Evolutionary conservation across 352 stramenopile species (phyloP), one percentile per base, ranked within the genome.

Genomic region (Globisporangium canariense): DNA sequence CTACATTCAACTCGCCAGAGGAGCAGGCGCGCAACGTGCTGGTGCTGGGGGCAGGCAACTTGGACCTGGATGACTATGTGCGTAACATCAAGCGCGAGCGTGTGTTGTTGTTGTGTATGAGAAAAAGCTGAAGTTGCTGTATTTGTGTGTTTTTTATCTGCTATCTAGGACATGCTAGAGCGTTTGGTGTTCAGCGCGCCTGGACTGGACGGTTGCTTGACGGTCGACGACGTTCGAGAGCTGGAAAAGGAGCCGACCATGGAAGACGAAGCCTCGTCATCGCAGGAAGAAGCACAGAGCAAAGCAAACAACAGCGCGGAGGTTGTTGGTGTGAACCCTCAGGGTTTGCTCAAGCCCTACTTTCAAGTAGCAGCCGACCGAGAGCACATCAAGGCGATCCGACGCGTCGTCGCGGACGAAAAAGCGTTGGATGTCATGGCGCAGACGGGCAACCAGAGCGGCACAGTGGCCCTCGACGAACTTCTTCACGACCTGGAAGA

Each of bases 401-500:
- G 79, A 8, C 84, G 72, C 47, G 67, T 74, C 16, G 74, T 94
- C 22, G 66, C 83, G 8, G 81, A 90, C 22, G 81, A 91, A 25
- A 90, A 91, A 50, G 84, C 74, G 1, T 77, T 77, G 10, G 67
- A 75, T 20, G 77, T 74, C 8, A 90, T 91, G 79, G 64, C 71
- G 7, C 74, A 76, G 54, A 77, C 67, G 22, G 72, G 58, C 11
- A 58, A 78, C 49, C 76, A 83, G 32, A 87, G 73, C 40, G 62
- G 78, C 34, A 85, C 82, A 5, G 68, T 91, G 2, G 82, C 77
- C 53, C 65, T 91, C 25, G 81, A 93, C 56, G 73, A 91, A 56
- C 66, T 93, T 61, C 68, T 91, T 14, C 73, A 77, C 40, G 84
- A 91, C 60, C 73, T 91, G 58, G 77, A 91, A 47, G 78, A 87